Base-by-base conservation (phyloP, 2,329 filamentous ascomycete species). In the Sarocladium kiliense region DNA sequence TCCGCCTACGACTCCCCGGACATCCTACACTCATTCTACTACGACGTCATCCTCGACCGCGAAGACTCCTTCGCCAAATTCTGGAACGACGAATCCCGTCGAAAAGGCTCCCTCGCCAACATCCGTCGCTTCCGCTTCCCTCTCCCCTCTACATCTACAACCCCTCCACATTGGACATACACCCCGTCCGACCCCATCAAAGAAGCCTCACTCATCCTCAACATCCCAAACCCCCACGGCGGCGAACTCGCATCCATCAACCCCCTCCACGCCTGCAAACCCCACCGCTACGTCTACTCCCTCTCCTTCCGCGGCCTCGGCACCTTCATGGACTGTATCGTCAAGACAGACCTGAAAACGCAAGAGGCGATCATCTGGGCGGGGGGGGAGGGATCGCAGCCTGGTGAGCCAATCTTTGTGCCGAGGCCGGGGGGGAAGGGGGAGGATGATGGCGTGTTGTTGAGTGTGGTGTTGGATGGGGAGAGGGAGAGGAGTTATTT, bases 231-330 rank as follows among this genome's bases (percentile, higher is more conserved):
- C 0, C 81, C 82, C 1, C 78, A 82, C 58, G 67, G 73, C 1
- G 80, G 83, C 58, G 87, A 90, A 57, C 72, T 90, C 6, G 86
- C 87, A 0, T 82, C 78, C 6, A 85, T 89, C 63, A 87, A 89
- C 66, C 79, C 82, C 0, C 56, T 60, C 1, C 83, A 76, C 60
- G 66, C 74, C 0, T 80, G 77, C 3, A 75, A 68, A 34, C 73
- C 70, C 3, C 77, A 85, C 62, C 80, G 84, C 27, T 89, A 81
- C 64, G 75, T 83, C 12, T 90, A 88, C 64, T 76, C 77, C 47
- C 64, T 81, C 16, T 63, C 77, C 1, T 80, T 78, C 58, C 77
- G 80, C 6, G 82, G 85, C 1, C 74, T 77, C 42, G 84, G 79
- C 37, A 81, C 82, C 0, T 73, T 88, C 37, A 70, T 84, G 49